phyloP scores from a whole-genome alignment of 1,139 yeast genomes.

The Suhomyces bolitotheri region DNA sequence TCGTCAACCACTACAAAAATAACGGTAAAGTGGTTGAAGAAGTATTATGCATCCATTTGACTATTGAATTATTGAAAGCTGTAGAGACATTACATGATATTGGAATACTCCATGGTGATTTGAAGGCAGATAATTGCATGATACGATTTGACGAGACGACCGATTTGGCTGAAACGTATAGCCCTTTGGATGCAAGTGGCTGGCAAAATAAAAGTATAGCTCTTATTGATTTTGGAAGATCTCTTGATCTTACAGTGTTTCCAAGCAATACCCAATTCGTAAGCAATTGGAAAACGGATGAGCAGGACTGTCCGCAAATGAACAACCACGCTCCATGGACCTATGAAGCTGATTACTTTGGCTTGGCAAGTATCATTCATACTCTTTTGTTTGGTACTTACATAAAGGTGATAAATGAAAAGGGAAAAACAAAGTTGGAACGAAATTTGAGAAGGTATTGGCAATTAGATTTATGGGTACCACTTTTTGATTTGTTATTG shows the following conservation, averaged over 20 bases:
- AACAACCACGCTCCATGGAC: constrained; percentile 65
- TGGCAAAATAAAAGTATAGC: constrained; percentile 62
- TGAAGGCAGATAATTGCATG: constrained; percentile 89
- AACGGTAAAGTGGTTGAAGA: constrained; percentile 53
- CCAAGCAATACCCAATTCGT: constrained; percentile 51
- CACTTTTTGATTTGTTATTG: constrained; percentile 61
- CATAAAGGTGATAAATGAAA: constrained; percentile 44
- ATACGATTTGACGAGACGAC: constrained; percentile 41
- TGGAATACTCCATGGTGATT: constrained; percentile 80
- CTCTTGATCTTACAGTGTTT: constrained; percentile 68
- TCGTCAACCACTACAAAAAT: constrained; percentile 53
- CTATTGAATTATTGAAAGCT: constrained; percentile 61
- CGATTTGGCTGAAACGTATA: constrained; percentile 28
- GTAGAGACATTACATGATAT: constrained; percentile 63
- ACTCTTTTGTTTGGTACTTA: constrained; percentile 67
- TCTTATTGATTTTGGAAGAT: constrained; percentile 81
- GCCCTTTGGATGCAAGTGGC: constrained; percentile 34
- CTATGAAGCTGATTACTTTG: constrained; percentile 83
- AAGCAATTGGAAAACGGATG: constrained; percentile 63
- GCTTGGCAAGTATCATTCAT: constrained; percentile 76
- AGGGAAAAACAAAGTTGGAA: constrained; percentile 36
- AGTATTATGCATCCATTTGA: constrained; percentile 58
- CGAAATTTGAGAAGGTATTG: constrained; percentile 69
- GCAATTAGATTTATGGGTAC: constrained; percentile 73
- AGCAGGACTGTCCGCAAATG: constrained; percentile 80